Evolutionary conservation across 768 basidiomycete genomes (phyloP).

Genomic region (Phylloporus arenicola): DNA sequence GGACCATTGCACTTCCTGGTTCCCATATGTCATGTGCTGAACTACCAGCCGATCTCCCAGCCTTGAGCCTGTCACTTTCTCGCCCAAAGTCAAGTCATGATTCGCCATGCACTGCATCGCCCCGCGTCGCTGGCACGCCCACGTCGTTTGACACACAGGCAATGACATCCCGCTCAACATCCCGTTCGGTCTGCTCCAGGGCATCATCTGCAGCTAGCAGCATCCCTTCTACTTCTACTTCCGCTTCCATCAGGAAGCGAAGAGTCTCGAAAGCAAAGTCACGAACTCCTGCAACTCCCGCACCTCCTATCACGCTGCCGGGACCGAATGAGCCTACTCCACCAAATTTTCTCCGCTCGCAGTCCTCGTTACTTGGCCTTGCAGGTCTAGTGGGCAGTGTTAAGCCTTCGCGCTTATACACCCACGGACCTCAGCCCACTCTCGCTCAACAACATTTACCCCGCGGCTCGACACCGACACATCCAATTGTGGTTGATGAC

Average conservation of each 20-base stretch:
- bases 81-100: conserved; percentile 16
- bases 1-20: conserved; percentile 98
- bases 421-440: conserved; percentile 1
- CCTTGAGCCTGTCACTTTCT: conserved; percentile 43
- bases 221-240: background rate
- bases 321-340: conserved; percentile 58
- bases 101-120: conserved; percentile 36
- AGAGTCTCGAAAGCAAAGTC: conserved; percentile 35
- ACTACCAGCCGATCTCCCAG: conserved; percentile 77
- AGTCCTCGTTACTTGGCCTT: conserved; percentile 63
- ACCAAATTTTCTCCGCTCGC: conserved; percentile 66
- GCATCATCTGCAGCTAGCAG: conserved; percentile 7
- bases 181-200: conserved; percentile 6
- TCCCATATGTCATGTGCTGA: conserved; percentile 80
- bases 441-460: conserved; percentile 34
- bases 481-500: conserved; percentile 73
- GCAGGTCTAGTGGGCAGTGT: conserved; percentile 68
- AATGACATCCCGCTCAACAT: conserved; percentile 10
- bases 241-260: conserved; percentile 28
- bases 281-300: conserved; percentile 41
- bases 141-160: background rate
- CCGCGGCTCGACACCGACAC: conserved; percentile 49
- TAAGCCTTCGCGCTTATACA: conserved; percentile 40
- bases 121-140: conserved; percentile 10
- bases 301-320: conserved; percentile 58